Conservation (phyloP, 345 rosid species). For the Dipteronia dyeriana region DNA sequence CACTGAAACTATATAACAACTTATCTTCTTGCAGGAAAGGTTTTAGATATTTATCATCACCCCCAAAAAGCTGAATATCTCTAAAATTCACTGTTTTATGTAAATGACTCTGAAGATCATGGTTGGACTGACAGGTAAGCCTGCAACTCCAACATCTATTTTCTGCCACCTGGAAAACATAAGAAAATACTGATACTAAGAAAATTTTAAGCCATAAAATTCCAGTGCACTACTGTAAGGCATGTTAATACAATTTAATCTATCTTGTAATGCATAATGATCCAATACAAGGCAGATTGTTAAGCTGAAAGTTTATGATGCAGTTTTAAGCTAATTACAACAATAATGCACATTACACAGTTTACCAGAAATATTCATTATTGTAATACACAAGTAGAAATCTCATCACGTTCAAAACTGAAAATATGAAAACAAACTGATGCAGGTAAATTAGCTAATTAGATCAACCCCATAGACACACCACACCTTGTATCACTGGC, state of each 20-base stretch:
- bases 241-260: background rate
- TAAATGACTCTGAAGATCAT: slow-evolving; percentile 49
- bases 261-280: background rate
- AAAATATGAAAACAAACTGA: background rate
- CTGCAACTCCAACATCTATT: slow-evolving; percentile 78
- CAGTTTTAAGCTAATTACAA: background rate
- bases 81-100: slow-evolving; percentile 39
- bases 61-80: slow-evolving; percentile 44
- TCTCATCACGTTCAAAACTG: background rate
- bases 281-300: background rate
- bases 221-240: background rate
- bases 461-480: background rate
- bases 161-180: slow-evolving; percentile 61
- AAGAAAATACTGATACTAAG: background rate
- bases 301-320: background rate
- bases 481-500: background rate
- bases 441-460: background rate
- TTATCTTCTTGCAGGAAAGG: slow-evolving; percentile 82
- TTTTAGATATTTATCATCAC: slow-evolving; percentile 63
- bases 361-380: background rate
- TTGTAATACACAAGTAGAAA: background rate
- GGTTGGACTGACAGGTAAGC: slow-evolving; percentile 35
- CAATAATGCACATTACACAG: background rate
- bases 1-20: slow-evolving; percentile 73
- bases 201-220: slow-evolving; percentile 2